Conservation (phyloP, 176 grass and related monocot genomes). For the Oryza coarctata region DNA sequence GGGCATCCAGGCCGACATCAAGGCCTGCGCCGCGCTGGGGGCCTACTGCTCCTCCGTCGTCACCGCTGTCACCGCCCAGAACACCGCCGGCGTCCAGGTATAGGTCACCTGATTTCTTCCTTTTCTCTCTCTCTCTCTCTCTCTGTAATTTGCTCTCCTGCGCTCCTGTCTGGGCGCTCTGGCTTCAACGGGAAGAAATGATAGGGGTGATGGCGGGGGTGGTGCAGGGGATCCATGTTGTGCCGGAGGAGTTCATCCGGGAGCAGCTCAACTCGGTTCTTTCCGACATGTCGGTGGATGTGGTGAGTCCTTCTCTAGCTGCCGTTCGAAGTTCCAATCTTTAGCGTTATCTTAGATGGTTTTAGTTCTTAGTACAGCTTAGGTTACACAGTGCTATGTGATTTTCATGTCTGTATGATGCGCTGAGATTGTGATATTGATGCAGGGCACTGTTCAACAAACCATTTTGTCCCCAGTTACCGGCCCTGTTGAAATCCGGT, state of each 20-base stretch:
- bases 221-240: slow-evolving; percentile 65
- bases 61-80: slow-evolving; percentile 93
- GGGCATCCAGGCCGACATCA: slow-evolving; percentile 89
- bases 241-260: slow-evolving; percentile 77
- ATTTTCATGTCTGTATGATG: not conserved
- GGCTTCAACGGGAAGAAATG: not conserved
- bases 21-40: slow-evolving; percentile 78
- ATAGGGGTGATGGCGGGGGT: not conserved
- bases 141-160: too few species aligned
- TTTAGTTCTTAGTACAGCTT: not conserved
- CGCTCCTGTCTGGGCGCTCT: not conserved
- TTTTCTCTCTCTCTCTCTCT: not conserved
- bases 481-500: not conserved
- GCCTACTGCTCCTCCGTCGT: slow-evolving; percentile 87
- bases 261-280: slow-evolving; percentile 84
- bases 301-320: slow-evolving; percentile 47
- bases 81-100: slow-evolving; percentile 89
- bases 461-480: not conserved
- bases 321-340: not conserved
- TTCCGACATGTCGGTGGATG: slow-evolving; percentile 90
- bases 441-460: not conserved
- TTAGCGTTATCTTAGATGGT: not conserved
- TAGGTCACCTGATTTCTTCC: not conserved
- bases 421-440: not conserved
- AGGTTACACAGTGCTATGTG: not conserved